Evolutionary conservation across 2,329 filamentous ascomycete genomes (phyloP).

Genomic region (Pseudofabraea citricarpa): DNA sequence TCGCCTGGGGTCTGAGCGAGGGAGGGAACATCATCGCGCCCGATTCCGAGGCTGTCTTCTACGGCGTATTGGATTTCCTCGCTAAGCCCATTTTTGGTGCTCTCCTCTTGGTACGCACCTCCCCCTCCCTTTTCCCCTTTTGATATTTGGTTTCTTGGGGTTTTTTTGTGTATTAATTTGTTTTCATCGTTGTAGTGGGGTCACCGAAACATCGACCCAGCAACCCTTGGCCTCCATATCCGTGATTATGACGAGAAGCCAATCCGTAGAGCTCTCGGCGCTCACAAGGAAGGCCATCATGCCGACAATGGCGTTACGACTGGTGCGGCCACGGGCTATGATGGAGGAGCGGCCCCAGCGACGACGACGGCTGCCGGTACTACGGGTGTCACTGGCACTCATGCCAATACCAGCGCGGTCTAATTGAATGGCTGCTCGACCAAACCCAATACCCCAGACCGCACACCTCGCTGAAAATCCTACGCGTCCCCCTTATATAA

Average conservation of each 20-base stretch:
- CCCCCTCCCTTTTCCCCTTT: too few species aligned
- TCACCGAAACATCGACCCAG: conserved; percentile 56
- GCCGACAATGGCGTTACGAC: background rate
- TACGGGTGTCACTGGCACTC: conserved; percentile 1
- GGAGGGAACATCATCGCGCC: conserved; percentile 62
- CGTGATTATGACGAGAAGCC: conserved; percentile 19
- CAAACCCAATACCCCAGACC: too few species aligned
- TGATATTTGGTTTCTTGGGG: background rate
- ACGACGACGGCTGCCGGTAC: too few species aligned
- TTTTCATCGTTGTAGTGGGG: conserved; percentile 30
- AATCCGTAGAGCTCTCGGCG: background rate
- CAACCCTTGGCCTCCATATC: conserved; percentile 46
- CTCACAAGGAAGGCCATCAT: conserved; percentile 1
- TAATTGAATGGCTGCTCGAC: too few species aligned
- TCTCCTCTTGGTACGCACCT: conserved; percentile 43
- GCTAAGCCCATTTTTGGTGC: conserved; percentile 60
- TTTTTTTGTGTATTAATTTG: background rate
- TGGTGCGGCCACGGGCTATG: background rate
- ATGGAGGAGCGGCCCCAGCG: background rate
- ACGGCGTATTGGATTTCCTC: conserved; percentile 60
- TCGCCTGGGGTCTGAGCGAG: conserved; percentile 59
- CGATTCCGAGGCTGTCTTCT: conserved; percentile 64
- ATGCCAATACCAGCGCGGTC: conserved; percentile 4
- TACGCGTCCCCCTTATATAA: too few species aligned
- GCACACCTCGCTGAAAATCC: too few species aligned